Base-by-base conservation (phyloP, 192 early-diverging fungal genomes). In the Pecoramyces ruminantium region DNA sequence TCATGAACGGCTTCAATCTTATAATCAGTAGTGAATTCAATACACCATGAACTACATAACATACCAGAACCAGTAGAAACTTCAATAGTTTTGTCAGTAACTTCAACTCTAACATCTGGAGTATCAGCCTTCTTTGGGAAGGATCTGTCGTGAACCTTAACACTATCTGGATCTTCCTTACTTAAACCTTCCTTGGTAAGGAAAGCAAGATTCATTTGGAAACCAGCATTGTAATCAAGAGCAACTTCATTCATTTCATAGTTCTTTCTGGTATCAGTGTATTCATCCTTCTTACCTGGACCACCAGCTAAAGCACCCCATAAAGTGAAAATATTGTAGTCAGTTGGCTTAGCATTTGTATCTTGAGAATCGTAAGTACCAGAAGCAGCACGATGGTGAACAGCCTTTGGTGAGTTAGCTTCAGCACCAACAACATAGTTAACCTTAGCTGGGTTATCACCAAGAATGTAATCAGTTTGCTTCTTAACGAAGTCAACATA, bases 261-360 rank as follows among this genome's bases (percentile, higher is more conserved):
- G 58, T 90, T 83, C 21, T 79, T 51, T 17, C 89, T 85, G 13
- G 82, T 78, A 78, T 91, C 90, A 15, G 78, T 34, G 78, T 87
- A 91, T 11, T 82, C 81, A 78, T 91, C 90, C 28, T 86, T 80
- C 78, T 86, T 84, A 78, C 84, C 84, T 6, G 90, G 90, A 51
- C 90, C 90, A 27, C 89, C 89, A 25, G 90, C 88, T 29, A 91
- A 79, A 21, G 87, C 87, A 18, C 90, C 90, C 80, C 88, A 90
- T 27, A 92, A 83, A 1, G 88, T 81, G 40, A 88, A 80, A 14
- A 79, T 29, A 30, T 85, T 85, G 51, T 79, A 6, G 79, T 77
- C 28, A 88, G 90, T 5, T 28, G 58, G 30, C 83, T 79, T 67
- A 17, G 51, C 51, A 67, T 67, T 67, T 21, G 21, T 67, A 67